Evolutionary conservation across 2,329 filamentous ascomycete genomes (phyloP).

Genomic region (Alternaria sp.): DNA sequence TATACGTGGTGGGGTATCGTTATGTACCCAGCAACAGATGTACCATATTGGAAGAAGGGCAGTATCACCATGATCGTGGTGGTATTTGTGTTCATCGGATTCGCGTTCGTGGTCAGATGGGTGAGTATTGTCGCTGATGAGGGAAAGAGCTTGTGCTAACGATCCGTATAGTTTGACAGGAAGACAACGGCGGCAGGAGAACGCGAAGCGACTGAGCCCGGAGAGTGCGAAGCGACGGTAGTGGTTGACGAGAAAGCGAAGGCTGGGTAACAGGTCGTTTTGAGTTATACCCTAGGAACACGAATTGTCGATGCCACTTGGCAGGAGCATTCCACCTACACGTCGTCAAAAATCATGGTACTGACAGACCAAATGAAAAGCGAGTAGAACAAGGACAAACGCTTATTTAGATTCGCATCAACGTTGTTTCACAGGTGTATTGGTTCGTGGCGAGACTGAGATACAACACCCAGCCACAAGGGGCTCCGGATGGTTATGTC

Average conservation of each 20-base stretch:
- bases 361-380: too few relatives aligned
- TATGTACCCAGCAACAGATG: constrained; percentile 54
- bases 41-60: constrained; percentile 54
- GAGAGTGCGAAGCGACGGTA: not conserved
- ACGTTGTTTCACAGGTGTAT: too few relatives aligned
- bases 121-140: constrained; percentile 17
- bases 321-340: too few relatives aligned
- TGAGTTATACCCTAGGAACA: not conserved
- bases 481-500: not conserved
- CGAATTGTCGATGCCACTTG: too few relatives aligned
- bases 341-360: too few relatives aligned
- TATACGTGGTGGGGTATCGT: constrained; percentile 59
- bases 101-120: constrained; percentile 25
- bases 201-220: not conserved
- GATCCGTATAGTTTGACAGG: constrained; percentile 5
- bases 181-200: not conserved
- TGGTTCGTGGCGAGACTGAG: not conserved
- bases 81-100: constrained; percentile 25
- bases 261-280: not conserved
- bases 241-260: constrained; percentile 6
- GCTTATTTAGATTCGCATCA: too few relatives aligned
- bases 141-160: not conserved
- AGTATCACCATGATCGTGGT: constrained; percentile 48
- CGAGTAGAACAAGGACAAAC: too few relatives aligned
- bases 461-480: not conserved